Base-by-base conservation (phyloP, 148 eudicot genomes). In the Cornus suecica region DNA sequence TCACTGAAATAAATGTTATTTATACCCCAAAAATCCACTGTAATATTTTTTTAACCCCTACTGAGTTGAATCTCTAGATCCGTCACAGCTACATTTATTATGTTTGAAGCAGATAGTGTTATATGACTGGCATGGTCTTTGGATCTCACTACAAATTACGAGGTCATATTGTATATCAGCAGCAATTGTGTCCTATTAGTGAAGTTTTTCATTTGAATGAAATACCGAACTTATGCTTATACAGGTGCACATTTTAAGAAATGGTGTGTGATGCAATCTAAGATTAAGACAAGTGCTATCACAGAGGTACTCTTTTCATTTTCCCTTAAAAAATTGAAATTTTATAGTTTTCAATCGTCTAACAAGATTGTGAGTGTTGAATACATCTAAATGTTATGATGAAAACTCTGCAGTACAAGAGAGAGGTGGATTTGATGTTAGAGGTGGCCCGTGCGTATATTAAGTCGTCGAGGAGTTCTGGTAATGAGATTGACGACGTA, bases 231-330 rank as follows among this genome's bases (percentile, higher is more conserved):
- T 37, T 4, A 3, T 72, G 51, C 56, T 65, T 65, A 25, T 65
- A 72, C 85, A 94, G 98, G 98, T 86, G 97, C 86, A 71, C 97
- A 92, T 81, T 94, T 94, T 62, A 94, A 94, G 86, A 94, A 94
- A 79, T 94, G 98, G 98, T 94, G 97, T 74, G 80, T 94, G 82
- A 94, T 94, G 98, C 95, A 92, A 81, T 94, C 98, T 37, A 94
- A 91, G 75, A 92, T 94, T 5, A 92, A 83, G 73, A 78, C 93
- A 11, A 88, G 98, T 70, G 97, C 98, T 18, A 68, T 92, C 45
- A 86, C 84, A 10, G 98, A 92, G 95, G 98, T 94, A 86, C n/a
- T 22, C 20, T 25, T 28, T 20, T 37, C 24, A 0, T 2, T 31
- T 7, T 26, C 6, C 26, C 60, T 63, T 76, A 14, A n/a, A 61